Evolutionary conservation across 1,139 yeast genomes (phyloP).

Genomic region (Yamadazyma membranifaciens): DNA sequence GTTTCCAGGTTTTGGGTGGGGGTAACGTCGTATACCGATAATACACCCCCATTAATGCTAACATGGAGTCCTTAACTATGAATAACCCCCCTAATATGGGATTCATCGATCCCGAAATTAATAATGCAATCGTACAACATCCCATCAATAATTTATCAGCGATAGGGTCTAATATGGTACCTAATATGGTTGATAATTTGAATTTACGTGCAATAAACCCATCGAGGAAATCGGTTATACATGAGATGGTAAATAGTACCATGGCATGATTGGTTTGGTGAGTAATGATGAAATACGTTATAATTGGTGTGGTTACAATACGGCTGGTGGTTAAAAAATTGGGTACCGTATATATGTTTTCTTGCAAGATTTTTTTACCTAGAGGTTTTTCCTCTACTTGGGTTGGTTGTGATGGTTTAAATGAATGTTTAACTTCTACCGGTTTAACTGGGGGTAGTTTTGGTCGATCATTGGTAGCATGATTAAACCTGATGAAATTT

Average conservation of each 20-base stretch:
- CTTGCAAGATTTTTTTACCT: conserved; percentile 20
- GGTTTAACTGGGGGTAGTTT: background rate
- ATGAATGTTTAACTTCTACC: background rate
- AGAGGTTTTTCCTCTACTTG: background rate
- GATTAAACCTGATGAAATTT: background rate
- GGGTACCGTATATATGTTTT: conserved; percentile 77
- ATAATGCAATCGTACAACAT: conserved; percentile 74
- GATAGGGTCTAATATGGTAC: conserved; percentile 90
- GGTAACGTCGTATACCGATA: conserved; percentile 75
- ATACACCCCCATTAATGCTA: conserved; percentile 74
- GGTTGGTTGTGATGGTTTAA: background rate
- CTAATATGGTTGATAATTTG: conserved; percentile 77
- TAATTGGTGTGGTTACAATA: conserved; percentile 73
- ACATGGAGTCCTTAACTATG: conserved; percentile 78
- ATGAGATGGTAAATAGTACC: conserved; percentile 75
- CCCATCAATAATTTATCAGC: conserved; percentile 94
- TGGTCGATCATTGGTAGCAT: background rate
- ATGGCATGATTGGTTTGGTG: conserved; percentile 65
- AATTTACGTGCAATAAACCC: conserved; percentile 85
- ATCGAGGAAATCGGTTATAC: conserved; percentile 87
- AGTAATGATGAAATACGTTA: conserved; percentile 73
- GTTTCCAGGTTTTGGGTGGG: conserved; percentile 65
- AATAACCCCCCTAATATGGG: conserved; percentile 67
- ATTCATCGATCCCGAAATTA: conserved; percentile 69
- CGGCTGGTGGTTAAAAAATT: conserved; percentile 80